Base-by-base conservation (phyloP, 805 yeast genomes). In the Ogataea henricii region DNA sequence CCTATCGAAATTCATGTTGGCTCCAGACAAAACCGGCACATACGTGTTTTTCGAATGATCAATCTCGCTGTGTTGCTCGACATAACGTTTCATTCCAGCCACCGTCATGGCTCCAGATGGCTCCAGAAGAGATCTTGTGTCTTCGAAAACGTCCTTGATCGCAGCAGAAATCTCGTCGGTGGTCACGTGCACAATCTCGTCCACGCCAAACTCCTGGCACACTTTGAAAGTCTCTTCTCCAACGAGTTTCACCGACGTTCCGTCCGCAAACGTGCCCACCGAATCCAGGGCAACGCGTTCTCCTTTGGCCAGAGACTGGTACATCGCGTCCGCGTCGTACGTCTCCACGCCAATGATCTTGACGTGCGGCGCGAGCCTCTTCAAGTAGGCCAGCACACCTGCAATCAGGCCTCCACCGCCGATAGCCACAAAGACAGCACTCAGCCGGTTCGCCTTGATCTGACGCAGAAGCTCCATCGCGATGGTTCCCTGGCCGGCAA, bases 181-280 rank as follows among this genome's bases (percentile, higher is more conserved):
- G 61, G 80, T 77, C 4, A 90, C 97, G 22, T 79, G 73, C 4
- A 91, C 83, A 35, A 91, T 84, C 54, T 89, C 98, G 66, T 94
- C 99, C n/a, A 95, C 88, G 20, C 66, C 68, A 49, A 79, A 78
- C 40, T 86, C 81, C 56, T 77, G 71, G 56, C 90, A 82, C 9
- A 92, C 77, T 60, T 94, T 77, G 75, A 89, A 94, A 10, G 96
- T 87, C 68, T 95, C 99, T 50, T 83, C 87, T 51, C 99, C 99
- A 18, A 89, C 75, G 21, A 84, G 66, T 62, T 83, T 87, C 36
- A 94, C 99, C 8, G 99, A 97, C 9, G 99, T 89, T 65, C 99
- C 99, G 67, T 94, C 99, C 18, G 99, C 99, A 69, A 94, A 94
- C 7, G 87, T 73, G n/a, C 99, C 99, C 3, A 91, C 98, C n/a